Evolutionary conservation across 805 yeast genomes (phyloP), one percentile per base, ranked within the genome.

Genomic region (Pichia phayaonensis): DNA sequence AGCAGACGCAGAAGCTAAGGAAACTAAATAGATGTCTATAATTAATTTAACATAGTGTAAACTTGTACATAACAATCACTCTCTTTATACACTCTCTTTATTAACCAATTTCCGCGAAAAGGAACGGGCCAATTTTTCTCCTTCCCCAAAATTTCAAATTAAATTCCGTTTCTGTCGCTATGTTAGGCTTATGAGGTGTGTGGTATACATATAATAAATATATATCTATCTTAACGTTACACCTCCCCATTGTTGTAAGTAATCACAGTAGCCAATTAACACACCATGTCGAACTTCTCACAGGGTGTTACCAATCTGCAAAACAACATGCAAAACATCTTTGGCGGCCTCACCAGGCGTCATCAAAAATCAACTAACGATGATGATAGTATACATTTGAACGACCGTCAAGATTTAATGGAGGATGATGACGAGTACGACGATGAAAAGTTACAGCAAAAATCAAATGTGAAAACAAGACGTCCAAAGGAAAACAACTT

Each of bases 401-500:
- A 46, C 8, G 56, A 49, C 39, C 48, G 57, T 15, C 52, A 42
- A 20, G 58, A 56, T 47, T 44, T 51, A 42, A 60, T 60, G 64
- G 62, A 57, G 23, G 67, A 59, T 27, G 66, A 62, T 40, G 67
- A 63, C 41, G 81, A 76, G 60, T 77, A 69, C 48, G 76, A 63
- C 54, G 61, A 60, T 41, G 68, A 58, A 40, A 56, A 65, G 11
- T 68, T 64, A 38, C 72, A 72, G 53, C 8, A 18, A 8, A 41
- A 44, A 4, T 18, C 44, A 4, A 34, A 27, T 16, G 72, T 69
- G 44, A 80, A 77, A 62, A 72, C 74, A 40, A 77, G 82, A 63
- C 78, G 81, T 62, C 94, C 94, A 15, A 80, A 79, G 45, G 84
- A 75, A 52, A 74, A 70, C 61, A 77, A 77, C 12, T 79, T 79